Percentiles rank a stretch among this genome's conserved stretches.
These are phyloP conservation scores for Cucurbita argyrosperma DNA, from an alignment of 306 rosid species.

Conservation along the genomic window DNA sequence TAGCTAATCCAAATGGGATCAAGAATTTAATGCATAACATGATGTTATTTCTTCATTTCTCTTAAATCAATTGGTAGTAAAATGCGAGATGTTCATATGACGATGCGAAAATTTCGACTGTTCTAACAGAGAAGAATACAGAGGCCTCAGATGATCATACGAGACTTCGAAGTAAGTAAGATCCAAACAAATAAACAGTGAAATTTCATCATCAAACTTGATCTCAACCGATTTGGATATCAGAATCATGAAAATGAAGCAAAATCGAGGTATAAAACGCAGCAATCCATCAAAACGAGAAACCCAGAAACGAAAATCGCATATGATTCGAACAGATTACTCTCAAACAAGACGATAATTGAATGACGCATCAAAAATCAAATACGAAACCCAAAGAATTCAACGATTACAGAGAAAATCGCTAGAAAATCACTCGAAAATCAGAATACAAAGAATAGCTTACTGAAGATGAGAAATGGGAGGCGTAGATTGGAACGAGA, in stretches of 20 bases:
- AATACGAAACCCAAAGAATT: not conserved
- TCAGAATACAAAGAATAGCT: not conserved
- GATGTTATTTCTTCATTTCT: not conserved
- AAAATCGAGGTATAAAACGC: not conserved
- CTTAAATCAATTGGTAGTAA: not conserved
- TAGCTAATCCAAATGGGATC: not conserved
- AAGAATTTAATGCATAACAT: not conserved
- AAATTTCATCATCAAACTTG: not conserved
- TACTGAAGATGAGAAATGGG: conserved; percentile 34
- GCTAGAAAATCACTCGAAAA: not conserved
- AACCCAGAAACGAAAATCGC: not conserved
- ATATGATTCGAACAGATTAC: not conserved
- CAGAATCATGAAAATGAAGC: not conserved
- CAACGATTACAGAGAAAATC: not conserved
- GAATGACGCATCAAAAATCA: not conserved
- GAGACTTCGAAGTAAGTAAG: not conserved
- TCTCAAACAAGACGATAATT: not conserved
- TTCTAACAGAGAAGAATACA: not conserved
- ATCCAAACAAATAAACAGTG: not conserved
- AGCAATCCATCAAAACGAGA: not conserved
- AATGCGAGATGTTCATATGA: not conserved
- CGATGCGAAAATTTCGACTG: not conserved
- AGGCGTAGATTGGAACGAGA: conserved; percentile 39
- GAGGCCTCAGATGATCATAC: not conserved
- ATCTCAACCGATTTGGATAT: not conserved